Base-by-base conservation (phyloP, 2,329 filamentous ascomycete species). In the Lomentospora prolificans region DNA sequence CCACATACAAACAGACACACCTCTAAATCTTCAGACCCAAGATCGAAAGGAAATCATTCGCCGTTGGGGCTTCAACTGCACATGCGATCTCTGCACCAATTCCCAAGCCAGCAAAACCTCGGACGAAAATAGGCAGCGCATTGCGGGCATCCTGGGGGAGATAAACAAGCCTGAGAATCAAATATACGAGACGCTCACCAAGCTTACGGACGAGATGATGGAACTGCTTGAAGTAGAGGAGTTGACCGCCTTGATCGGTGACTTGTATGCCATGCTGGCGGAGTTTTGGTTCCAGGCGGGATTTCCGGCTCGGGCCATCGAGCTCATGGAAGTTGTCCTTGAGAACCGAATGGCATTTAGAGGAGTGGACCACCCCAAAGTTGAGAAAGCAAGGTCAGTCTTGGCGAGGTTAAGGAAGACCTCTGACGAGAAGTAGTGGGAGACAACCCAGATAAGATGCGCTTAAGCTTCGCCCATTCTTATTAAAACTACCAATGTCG, bases 21-120 rank as follows among this genome's bases (percentile, higher is more conserved):
- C 48, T 17, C 8, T 57, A 25, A 53, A 55, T 36, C 14, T 46
- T 36, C 22, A 17, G 19, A 53, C 51, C 64, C 64, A 65, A 31
- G 61, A 64, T 33, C 59, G 66, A 36, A 63, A 62, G 36, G 50
- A 30, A 3, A 56, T 58, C 14, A 58, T 67, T 9, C 51, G 27
- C 36, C 62, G 62, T 3, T 67, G 64, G 64, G 64, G 64, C 9
- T 67, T 67, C 44, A 63, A 60, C 39, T 67, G 66, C 55, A 61
- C 59, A 27, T 67, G 66, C 51, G 59, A 57, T n/a, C 61, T 66
- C 12, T 67, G 66, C 56, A 53, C 59, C 58, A 12, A 63, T 62
- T 33, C 62, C 62, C 1, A 59, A 61, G 31, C 58, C 59, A 2
- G 64, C 62, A 14, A 51, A 62, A n/a, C 60, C 2, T 67, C 66